Evolutionary conservation across 805 yeast species (phyloP).

Genomic region (Yarrowia sp.): DNA sequence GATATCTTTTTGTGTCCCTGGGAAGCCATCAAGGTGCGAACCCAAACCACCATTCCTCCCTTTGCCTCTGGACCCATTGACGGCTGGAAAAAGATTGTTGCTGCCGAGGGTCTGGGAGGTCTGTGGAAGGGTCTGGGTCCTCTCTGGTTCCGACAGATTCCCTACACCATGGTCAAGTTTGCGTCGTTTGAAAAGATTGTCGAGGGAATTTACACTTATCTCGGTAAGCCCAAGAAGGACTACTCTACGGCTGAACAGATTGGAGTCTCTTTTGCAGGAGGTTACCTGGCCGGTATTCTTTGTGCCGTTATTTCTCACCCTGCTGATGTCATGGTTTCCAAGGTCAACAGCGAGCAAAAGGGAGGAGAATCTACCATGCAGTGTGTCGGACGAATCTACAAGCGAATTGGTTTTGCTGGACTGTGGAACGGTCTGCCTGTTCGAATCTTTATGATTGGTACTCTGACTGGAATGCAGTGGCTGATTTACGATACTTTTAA

Average conservation of each 20-base stretch:
- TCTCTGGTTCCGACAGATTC: conserved; percentile 93
- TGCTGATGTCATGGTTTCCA: conserved; percentile 98
- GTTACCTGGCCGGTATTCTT: conserved; percentile 95
- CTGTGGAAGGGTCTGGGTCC: conserved; percentile 89
- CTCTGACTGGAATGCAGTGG: conserved; percentile 97
- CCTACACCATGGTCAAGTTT: conserved; percentile 98
- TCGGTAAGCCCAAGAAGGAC: conserved; percentile 70
- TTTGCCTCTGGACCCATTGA: conserved; percentile 59
- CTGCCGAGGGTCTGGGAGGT: conserved; percentile 66
- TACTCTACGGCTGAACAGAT: conserved; percentile 78
- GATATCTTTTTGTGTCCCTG: conserved; percentile 88
- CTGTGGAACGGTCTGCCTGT: conserved; percentile 94
- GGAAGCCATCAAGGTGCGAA: conserved; percentile 91
- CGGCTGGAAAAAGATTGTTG: conserved; percentile 63
- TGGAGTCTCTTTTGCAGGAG: conserved; percentile 91
- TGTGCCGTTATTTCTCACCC: conserved; percentile 97
- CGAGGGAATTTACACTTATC: conserved; percentile 64
- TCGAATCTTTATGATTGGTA: conserved; percentile 95
- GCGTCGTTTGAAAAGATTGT: conserved; percentile 93
- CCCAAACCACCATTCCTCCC: conserved; percentile 92
- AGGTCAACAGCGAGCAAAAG: conserved; percentile 70
- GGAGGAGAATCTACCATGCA: conserved; percentile 62
- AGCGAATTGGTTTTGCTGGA: conserved; percentile 81
- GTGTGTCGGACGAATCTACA: conserved; percentile 72
- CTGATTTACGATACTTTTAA: conserved; percentile 93